Percentiles rank a stretch among this genome's conserved stretches.
Evolutionary conservation across 208 protist genomes (phyloP).

Genomic region (Wallacemonas sp.): DNA sequence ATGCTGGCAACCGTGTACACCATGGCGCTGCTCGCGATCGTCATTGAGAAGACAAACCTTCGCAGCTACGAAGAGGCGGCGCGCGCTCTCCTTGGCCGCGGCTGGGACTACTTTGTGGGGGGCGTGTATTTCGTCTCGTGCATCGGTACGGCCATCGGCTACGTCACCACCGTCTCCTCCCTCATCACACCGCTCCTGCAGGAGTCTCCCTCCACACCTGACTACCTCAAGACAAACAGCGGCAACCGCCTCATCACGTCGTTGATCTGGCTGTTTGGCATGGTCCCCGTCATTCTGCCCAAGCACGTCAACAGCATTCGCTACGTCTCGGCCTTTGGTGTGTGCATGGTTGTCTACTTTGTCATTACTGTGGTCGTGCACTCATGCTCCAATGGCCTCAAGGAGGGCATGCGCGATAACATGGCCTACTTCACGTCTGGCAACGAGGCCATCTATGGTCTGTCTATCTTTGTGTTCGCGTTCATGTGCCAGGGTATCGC

Average conservation of each 20-base stretch:
- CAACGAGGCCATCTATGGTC: too few relatives aligned
- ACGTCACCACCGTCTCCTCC: conserved; percentile 65
- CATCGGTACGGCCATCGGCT: conserved; percentile 66
- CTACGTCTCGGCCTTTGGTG: conserved; percentile 66
- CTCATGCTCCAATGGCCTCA: conserved; percentile 39
- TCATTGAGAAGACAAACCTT: conserved; percentile 49
- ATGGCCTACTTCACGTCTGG: too few relatives aligned
- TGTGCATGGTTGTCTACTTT: conserved; percentile 73
- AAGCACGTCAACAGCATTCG: conserved; percentile 76
- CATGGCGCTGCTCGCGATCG: conserved; percentile 44
- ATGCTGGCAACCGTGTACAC: conserved; percentile 56
- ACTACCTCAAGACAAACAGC: conserved; percentile 37
- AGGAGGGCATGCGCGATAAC: too few relatives aligned
- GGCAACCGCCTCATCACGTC: conserved; percentile 47
- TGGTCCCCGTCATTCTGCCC: conserved; percentile 68
- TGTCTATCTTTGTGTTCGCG: too few relatives aligned
- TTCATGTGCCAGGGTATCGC: conserved; percentile 73
- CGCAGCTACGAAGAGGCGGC: conserved; percentile 60
- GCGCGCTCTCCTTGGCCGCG: conserved; percentile 50
- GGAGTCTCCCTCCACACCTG: conserved; percentile 24
- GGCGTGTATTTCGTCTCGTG: conserved; percentile 57
- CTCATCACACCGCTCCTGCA: conserved; percentile 59
- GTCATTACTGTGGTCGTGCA: conserved; percentile 60
- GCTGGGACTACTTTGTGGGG: too few relatives aligned
- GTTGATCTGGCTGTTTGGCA: conserved; percentile 49